Base-by-base conservation (phyloP, 495 filamentous ascomycete species). In the Glarea lozoyensis region DNA sequence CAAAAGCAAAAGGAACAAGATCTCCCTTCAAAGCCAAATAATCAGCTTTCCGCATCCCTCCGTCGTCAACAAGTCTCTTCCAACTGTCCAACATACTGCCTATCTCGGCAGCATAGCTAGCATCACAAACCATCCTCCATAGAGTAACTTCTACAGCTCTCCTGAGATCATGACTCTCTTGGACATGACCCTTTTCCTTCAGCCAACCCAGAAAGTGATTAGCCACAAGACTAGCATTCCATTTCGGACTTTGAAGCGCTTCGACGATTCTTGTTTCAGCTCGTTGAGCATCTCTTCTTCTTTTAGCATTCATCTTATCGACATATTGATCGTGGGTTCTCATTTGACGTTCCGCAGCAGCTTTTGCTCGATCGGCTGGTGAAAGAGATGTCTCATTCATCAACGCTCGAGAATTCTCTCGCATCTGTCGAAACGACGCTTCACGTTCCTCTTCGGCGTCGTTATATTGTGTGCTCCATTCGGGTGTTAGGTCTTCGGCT, bases 31-130 rank as follows among this genome's bases (percentile, higher is more conserved):
- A 19, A 10, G 58, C 47, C 5, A 59, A 33, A 38, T 69, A 63
- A 43, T 81, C 75, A 3, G 62, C 60, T 45, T 61, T 73, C 23
- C 66, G 62, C 69, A 81, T 73, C 4, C 76, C 76, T 4, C 73
- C 75, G 37, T 67, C 71, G 30, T 77, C 69, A 3, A 66, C 65
- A 73, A 76, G 81, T 2, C 59, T 61, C 54, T 68, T 73, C 75
- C 73, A 80, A 29, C 60, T 36, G 43, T 78, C 75, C 36, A 81
- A 52, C 59, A 79, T 69, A 7, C 52, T 45, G 41, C 63, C 69
- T 9, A 79, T 45, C 19, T 50, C 48, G 3, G 54, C 52, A 6
- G 70, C 57, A 25, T 72, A 65, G 37, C 61, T 41, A 22, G 63
- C 63, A 30, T 78, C 70, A 4, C 68, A 61, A 0, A 79, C 61